phyloP scores from a whole-genome alignment of 345 rosid species.

The Raphanus raphanistrum region DNA sequence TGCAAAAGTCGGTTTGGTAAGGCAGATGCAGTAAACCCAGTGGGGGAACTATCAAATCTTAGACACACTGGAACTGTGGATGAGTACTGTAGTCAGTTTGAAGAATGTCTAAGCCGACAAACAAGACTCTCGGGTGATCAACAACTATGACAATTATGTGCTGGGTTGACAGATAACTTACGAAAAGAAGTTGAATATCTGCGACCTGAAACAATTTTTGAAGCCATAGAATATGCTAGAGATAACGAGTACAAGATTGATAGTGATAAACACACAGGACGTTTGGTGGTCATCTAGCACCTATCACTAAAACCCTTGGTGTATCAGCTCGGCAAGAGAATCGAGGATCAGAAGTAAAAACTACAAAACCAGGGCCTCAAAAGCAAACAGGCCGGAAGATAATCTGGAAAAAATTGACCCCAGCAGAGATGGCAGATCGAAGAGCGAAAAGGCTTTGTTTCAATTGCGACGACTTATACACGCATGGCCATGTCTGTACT shows the following conservation, averaged over 20 bases:
- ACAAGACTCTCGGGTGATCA: background rate
- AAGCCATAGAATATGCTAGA: background rate
- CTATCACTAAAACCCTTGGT: background rate
- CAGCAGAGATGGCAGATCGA: background rate
- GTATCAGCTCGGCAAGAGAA: background rate
- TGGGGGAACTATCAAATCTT: background rate
- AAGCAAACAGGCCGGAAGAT: background rate
- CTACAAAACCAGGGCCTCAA: background rate
- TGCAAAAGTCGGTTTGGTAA: background rate
- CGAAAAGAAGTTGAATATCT: background rate
- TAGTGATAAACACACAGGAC: background rate
- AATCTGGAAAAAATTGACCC: background rate
- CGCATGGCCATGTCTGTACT: background rate
- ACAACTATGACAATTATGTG: background rate
- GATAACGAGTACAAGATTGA: background rate
- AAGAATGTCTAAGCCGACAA: background rate
- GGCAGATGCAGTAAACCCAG: background rate
- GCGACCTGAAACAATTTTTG: background rate
- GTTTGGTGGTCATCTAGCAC: background rate
- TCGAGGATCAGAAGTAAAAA: background rate
- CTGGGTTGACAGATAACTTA: background rate
- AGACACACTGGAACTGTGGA: background rate
- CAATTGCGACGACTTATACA: background rate
- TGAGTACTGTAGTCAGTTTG: background rate
- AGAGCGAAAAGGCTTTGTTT: background rate